Evolutionary conservation across 345 rosid species (phyloP), one percentile per base, ranked within the genome.

Genomic region (Citrus inodora): DNA sequence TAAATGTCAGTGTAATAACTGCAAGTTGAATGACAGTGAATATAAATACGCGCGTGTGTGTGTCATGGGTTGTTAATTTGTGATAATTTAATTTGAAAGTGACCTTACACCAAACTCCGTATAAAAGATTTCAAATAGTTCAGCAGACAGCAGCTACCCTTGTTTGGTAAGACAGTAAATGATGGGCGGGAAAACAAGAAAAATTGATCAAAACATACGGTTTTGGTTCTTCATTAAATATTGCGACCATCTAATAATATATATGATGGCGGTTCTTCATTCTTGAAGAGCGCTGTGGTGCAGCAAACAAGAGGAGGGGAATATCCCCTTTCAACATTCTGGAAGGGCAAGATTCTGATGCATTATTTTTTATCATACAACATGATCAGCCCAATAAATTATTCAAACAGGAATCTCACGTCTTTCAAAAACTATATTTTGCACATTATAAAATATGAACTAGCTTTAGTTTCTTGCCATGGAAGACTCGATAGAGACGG

Each of bases 301-400:
- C 3, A 46, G 4, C 51, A 13, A 46, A 11, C 51, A 46, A 46
- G 51, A 13, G 51, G 51, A 3, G 17, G 51, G 17, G 51, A 46
- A 13, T 11, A 59, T 37, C 62, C 46, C 77, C 59, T 73, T 60
- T 74, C 38, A 38, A 46, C 3, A 78, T 55, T 48, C 66, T 9
- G 70, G 58, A 80, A 80, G 78, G 85, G 76, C 81, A 74, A 85
- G 85, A 80, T 85, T 77, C 83, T 74, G 37, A 40, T 19, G 5
- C 55, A 53, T 14, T 76, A 21, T 69, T 74, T 74, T 77, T 77
- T 32, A 69, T 28, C 24, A 53, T 19, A 28, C 59, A 25, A 60
- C 16, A 28, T 73, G 61, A 79, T 79, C 55, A 53, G 25, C 11
- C 63, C 6, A 48, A 70, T 70, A 75, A 69, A 51, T 27, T 62